Conservation (phyloP, 345 rosid species). For the Linum tenue region DNA sequence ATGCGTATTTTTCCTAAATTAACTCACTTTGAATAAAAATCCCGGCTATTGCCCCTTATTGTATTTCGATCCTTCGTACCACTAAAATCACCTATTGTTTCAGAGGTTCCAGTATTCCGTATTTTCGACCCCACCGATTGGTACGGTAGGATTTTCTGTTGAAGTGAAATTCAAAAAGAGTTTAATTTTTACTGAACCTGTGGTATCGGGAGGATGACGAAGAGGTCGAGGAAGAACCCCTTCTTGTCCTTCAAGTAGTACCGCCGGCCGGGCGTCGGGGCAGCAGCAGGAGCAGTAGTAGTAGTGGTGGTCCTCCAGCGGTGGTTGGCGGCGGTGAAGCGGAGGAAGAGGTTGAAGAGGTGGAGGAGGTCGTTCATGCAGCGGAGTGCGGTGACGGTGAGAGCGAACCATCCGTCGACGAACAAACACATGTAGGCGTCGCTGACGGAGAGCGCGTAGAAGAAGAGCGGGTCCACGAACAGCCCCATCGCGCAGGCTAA, state of each 20-base stretch:
- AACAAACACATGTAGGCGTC: slow-evolving; percentile 68
- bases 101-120: too few relatives aligned
- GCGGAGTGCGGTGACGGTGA: slow-evolving; percentile 81
- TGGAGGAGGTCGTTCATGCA: slow-evolving; percentile 87
- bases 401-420: slow-evolving; percentile 87
- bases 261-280: slow-evolving; percentile 10
- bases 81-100: too few relatives aligned
- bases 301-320: slow-evolving; percentile 1
- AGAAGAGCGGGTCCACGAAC: slow-evolving; percentile 88
- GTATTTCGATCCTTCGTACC: too few relatives aligned
- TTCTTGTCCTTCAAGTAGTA: slow-evolving; percentile 44
- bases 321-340: slow-evolving; percentile 22
- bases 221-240: slow-evolving; percentile 76
- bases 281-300: background rate
- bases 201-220: slow-evolving; percentile 76
- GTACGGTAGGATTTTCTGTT: too few relatives aligned
- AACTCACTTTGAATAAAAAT: too few relatives aligned
- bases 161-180: too few relatives aligned
- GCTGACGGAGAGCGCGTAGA: slow-evolving; percentile 67
- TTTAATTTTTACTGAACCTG: slow-evolving; percentile 37
- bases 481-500: slow-evolving; percentile 75
- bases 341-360: slow-evolving; percentile 86
- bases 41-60: too few relatives aligned
- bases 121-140: too few relatives aligned
- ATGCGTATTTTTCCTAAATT: too few relatives aligned